Evolutionary conservation across 768 basidiomycete genomes (phyloP), one percentile per base, ranked within the genome.

Genomic region (Hydnum rufescens): DNA sequence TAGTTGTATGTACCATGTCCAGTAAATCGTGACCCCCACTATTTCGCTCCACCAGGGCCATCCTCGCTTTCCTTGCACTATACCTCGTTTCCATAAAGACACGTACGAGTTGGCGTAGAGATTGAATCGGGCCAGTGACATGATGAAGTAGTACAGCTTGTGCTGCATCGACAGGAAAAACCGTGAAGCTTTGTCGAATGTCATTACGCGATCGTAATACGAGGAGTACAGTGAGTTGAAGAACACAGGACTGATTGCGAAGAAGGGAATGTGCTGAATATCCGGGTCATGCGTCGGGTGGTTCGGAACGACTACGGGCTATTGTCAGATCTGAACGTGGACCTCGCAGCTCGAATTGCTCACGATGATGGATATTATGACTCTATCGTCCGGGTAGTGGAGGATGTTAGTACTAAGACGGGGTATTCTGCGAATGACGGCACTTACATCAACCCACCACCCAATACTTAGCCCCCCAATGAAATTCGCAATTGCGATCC

Each of bases 381-480:
- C 70, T 71, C 64, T 69, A 28, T n/a, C 22, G 19, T 39, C 8
- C 34, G 44, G 18, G 8, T 36, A 22, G 13, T 6, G 28, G 6
- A 29, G 34, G 4, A 28, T 22, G 8, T 51, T 16, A 55, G 34
- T 28, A 23, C 28, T n/a, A 25, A n/a, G n/a, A 4, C 16, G n/a
- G 30, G 34, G 4, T 44, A 22, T 6, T 18, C 29, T 22, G 2
- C 8, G 5, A 42, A 49, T 3, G 18, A 0, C 16, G 3, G 8
- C n/a, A 77, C 89, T 68, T 59, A 92, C 90, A 64, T 90, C 75
- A 36, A 88, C 85, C 93, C 93, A 99, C 95, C 95, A 99, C 36
- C 90, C 87, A 23, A 95, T 73, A 62, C 90, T 95, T 51, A 99
- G 69, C 3, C 95, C 95, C 25, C 95, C 95, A 46, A 90, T 69